Base-by-base conservation (phyloP, 2,329 filamentous ascomycete genomes). In the Harringtonia lauricola region DNA sequence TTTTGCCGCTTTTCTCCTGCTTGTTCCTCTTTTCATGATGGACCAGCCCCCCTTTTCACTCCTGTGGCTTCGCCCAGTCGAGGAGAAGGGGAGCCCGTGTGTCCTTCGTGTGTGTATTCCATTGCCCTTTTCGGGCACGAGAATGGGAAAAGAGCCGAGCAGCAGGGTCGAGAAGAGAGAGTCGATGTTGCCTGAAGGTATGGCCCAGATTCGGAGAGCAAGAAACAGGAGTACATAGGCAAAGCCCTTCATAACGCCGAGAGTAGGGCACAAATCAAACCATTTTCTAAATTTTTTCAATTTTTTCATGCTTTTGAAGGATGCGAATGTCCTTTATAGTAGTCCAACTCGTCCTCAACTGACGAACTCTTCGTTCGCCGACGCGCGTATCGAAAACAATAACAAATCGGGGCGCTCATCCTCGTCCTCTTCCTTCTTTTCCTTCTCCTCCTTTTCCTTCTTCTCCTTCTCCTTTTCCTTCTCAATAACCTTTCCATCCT, bases 401-500 rank as follows among this genome's bases (percentile, higher is more conserved):
- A 59, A 55, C 5, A 59, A 48, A 37, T 53, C 51, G 26, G 47
- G 45, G n/a, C 44, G 12, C 17, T 22, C 17, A 2, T 22, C 35
- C 9, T 34, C 33, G n/a, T 38, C 36, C 8, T 28, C 21, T 17
- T 15, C 33, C 28, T 36, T 26, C 35, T 41, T 49, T 34, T 38
- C 42, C 13, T n/a, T 41, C 13, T 37, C 42, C 30, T 47, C 45
- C 9, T 49, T 34, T 8, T 59, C 49, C 39, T 58, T 56, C 7
- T 56, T 50, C 19, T 57, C 51, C 28, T 55, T 51, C 9, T 52
- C 51, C 28, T 58, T 51, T 41, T 60, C 49, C 45, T 60, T 58
- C 52, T 66, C 64, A 24, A 72, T 53, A 0, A 66, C 59, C 26
- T 66, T 67, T 0, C 72, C 72, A 7, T 72, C 50, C 0, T 57